A percentile compares a stretch with the other conserved stretches of the same genome.
These are phyloP conservation scores for Taphrina communis DNA, from an alignment of 1,139 yeast genomes.

Conservation along the genomic window DNA sequence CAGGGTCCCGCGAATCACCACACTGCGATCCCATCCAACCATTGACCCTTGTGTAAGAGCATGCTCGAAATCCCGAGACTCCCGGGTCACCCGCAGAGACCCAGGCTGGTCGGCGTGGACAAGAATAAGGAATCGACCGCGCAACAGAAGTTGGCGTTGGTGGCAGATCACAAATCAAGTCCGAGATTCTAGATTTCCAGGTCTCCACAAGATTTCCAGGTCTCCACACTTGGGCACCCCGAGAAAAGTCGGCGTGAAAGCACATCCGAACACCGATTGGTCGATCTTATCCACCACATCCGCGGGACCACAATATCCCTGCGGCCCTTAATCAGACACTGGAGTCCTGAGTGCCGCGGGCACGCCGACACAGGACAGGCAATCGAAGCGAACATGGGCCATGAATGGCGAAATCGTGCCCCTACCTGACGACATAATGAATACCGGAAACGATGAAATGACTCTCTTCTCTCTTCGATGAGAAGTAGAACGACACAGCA, in stretches of 20 bases:
- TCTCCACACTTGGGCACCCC: not conserved
- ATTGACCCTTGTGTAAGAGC: not conserved
- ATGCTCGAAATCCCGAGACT: not conserved
- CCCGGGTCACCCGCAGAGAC: not conserved
- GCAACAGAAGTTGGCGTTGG: not conserved
- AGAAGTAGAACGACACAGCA: not conserved
- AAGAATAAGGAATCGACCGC: conserved; percentile 1
- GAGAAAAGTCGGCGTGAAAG: not conserved
- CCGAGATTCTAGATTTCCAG: not conserved
- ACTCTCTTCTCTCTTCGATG: not conserved
- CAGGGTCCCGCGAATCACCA: not conserved
- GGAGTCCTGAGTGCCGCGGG: too few relatives aligned
- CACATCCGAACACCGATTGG: not conserved
- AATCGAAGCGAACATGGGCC: not conserved
- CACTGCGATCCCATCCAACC: not conserved
- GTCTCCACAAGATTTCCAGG: not conserved
- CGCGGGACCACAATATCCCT: not conserved
- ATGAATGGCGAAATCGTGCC: not conserved
- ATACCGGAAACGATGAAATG: too few relatives aligned
- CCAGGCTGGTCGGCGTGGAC: not conserved
- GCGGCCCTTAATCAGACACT: not conserved
- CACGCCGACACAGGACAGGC: too few relatives aligned
- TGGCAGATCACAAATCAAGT: conserved; percentile 8
- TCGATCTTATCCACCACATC: not conserved
- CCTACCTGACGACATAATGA: not conserved